These are phyloP conservation scores for Friedmanniomyces simplex DNA, from an alignment of 495 filamentous ascomycete species.

Conservation along the genomic window DNA sequence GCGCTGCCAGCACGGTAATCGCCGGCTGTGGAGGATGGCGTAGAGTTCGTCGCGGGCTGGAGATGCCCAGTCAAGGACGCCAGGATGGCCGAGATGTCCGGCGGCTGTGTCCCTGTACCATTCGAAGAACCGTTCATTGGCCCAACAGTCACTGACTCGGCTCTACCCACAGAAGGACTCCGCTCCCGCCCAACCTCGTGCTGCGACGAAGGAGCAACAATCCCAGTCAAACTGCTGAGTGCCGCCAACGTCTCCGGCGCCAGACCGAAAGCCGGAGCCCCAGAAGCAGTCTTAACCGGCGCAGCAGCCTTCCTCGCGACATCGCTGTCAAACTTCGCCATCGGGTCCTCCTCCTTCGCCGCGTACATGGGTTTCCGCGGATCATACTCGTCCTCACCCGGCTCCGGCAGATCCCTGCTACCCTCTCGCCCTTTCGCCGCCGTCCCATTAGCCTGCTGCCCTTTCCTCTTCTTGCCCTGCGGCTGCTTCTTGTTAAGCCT, in stretches of 20 bases:
- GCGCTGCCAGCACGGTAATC: neutral
- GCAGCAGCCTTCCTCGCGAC: slow-evolving; percentile 11
- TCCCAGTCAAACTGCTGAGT: slow-evolving; percentile 3
- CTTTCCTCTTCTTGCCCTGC: slow-evolving; percentile 15
- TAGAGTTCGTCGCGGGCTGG: neutral
- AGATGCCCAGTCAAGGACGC: slow-evolving; percentile 4
- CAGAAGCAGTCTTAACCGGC: neutral
- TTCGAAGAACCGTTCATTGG: neutral
- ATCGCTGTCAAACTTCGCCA: slow-evolving; percentile 15
- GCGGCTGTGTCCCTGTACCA: neutral
- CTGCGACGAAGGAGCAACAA: neutral
- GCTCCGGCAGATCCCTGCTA: slow-evolving; percentile 7
- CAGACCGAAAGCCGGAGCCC: neutral
- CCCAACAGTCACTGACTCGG: neutral
- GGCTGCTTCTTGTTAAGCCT: slow-evolving; percentile 4
- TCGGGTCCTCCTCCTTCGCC: neutral
- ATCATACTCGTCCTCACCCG: slow-evolving; percentile 37
- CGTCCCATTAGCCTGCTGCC: slow-evolving; percentile 1
- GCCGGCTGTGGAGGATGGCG: neutral
- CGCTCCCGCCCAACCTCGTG: neutral
- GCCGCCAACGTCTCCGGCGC: slow-evolving; percentile 10
- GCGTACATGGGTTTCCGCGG: slow-evolving; percentile 27
- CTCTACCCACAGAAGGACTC: slow-evolving; percentile 9
- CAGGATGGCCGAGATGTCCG: slow-evolving; percentile 13
- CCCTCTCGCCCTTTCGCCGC: neutral